Evolutionary conservation across 768 basidiomycete species (phyloP), one percentile per base, ranked within the genome.

Genomic region (Phylloporus sp.): DNA sequence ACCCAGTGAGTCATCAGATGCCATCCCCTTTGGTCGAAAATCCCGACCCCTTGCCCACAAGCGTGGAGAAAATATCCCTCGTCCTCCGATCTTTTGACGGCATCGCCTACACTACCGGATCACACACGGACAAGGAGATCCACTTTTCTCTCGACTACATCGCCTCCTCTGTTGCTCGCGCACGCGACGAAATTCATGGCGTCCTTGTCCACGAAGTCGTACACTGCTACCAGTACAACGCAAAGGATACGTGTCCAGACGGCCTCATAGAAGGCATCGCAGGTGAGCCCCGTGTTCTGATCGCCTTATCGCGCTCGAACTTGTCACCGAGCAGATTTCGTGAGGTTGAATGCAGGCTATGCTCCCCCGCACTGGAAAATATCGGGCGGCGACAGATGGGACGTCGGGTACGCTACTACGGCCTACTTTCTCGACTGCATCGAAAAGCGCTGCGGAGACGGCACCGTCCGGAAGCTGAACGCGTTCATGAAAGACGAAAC

Each of bases 231-330:
- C 88, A 90, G 58, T 77, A 80, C 64, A 74, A 86, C 55, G 84
- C 74, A 2, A 58, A 68, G 20, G 80, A 71, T 21, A 76, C 74
- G 34, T 82, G 77, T 53, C 84, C 85, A 0, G 75, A 77, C 2
- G 88, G 88, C 2, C 67, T 91, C 38, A 79, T 87, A 51, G 88
- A 91, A 59, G 88, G 88, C 17, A 73, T 91, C 22, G 88, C 87
- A 62, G 86, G 86, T 84, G 70, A 50, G 10, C 27, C 27, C 11
- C n/a, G 14, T n/a, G 23, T 32, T 34, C 15, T 15, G 33, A 43
- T 26, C 38, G 18, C 42, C 17, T 17, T 29, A 24, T 48, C 33
- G 35, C 6, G n/a, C 37, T 24, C 21, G 13, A 23, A 6, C 29
- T 36, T 15, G 52, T 43, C 46, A 9, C 35, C 21, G 35, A 24